Evolutionary conservation across 2,329 filamentous ascomycete species (phyloP).

Genomic region (Trichoderma endophyticum): DNA sequence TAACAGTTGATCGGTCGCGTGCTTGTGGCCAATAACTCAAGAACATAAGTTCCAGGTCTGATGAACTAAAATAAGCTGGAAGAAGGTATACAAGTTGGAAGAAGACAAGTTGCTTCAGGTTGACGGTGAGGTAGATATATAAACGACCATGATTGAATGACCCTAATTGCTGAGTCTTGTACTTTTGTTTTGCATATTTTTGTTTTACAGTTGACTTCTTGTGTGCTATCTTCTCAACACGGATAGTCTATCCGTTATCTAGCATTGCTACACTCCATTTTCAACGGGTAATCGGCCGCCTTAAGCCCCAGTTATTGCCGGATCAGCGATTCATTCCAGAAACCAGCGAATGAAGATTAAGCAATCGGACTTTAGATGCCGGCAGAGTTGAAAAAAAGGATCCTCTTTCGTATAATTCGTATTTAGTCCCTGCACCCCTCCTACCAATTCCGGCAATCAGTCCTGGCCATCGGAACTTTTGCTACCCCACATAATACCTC

Average conservation of each 20-base stretch:
- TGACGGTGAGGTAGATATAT: background rate
- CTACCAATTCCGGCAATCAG: background rate
- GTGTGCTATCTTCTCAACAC: background rate
- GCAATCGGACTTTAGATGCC: background rate
- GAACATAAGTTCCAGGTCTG: background rate
- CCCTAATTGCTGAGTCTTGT: background rate
- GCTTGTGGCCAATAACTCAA: background rate
- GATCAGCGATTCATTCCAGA: background rate
- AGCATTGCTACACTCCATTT: background rate
- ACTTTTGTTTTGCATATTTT: background rate
- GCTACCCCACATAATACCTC: background rate
- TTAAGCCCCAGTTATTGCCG: background rate
- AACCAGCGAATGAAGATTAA: background rate
- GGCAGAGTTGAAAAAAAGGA: background rate
- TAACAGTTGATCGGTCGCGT: background rate
- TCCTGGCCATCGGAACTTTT: background rate
- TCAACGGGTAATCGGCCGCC: background rate
- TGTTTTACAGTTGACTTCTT: background rate
- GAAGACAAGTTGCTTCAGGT: background rate
- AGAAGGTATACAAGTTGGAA: no score
- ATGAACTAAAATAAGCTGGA: background rate
- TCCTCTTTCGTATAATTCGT: background rate
- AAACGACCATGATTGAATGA: background rate
- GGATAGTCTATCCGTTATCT: background rate
- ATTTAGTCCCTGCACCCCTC: background rate